phyloP scores from a whole-genome alignment of 2,329 filamentous ascomycete species.

The Ophiostoma ulmi region DNA sequence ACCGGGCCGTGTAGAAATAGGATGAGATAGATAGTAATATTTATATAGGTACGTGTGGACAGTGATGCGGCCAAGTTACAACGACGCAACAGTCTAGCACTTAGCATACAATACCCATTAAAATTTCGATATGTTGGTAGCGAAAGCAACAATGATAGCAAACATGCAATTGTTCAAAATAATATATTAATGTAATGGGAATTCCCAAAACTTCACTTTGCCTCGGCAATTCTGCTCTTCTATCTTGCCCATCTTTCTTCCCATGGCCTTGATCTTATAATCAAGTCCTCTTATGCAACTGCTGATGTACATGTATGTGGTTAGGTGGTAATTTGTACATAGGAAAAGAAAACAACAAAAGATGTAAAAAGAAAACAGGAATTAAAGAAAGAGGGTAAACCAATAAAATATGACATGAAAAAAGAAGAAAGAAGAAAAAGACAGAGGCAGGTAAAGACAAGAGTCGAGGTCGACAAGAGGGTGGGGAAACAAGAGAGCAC shows the following conservation, averaged over 20 bases:
- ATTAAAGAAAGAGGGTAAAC: not conserved
- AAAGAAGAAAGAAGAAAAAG: not conserved
- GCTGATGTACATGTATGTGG: constrained; percentile 11
- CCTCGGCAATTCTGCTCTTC: not conserved
- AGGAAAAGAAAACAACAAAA: not conserved
- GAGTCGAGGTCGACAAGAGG: not conserved
- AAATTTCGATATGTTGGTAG: too few species aligned
- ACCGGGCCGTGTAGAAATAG: not conserved
- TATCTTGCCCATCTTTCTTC: constrained; percentile 12
- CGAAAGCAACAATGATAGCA: not conserved
- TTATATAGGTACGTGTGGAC: not conserved
- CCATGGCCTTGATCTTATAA: not conserved
- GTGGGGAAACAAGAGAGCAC: not conserved
- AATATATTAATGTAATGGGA: constrained; percentile 5
- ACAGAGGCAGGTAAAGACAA: not conserved
- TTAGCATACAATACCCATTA: not conserved
- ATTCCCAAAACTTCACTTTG: not conserved
- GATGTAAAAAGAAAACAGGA: not conserved
- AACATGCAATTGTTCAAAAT: not conserved
- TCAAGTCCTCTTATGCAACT: constrained; percentile 12
- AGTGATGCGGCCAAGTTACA: not conserved
- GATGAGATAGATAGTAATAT: not conserved
- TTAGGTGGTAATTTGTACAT: constrained; percentile 5
- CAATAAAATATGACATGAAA: not conserved
- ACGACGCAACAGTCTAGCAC: not conserved